Percentiles rank a stretch among this genome's conserved stretches.
phyloP scores from a whole-genome alignment of 106 monocot genomes.

The Triglochin maritima region DNA sequence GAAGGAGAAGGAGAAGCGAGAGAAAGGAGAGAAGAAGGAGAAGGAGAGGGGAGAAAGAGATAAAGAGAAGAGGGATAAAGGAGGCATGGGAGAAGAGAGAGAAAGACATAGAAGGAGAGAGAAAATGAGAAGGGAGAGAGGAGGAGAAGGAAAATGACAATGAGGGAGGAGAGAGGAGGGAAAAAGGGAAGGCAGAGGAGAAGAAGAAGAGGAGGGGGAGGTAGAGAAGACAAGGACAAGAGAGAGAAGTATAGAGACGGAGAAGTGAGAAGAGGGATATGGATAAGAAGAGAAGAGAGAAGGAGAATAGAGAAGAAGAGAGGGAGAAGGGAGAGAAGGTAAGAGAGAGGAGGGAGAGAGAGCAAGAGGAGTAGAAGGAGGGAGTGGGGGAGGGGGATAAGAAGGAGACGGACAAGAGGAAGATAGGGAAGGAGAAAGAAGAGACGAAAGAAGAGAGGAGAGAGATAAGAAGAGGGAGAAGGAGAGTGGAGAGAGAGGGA shows the following conservation, averaged over 20 bases:
- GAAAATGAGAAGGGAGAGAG: neutral
- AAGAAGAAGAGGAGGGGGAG: too few relatives aligned
- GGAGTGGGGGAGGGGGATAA: neutral
- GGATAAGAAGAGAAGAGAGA: too few relatives aligned
- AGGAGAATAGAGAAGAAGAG: too few relatives aligned
- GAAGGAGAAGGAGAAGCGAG: too few relatives aligned
- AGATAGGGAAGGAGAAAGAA: neutral
- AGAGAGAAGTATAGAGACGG: too few relatives aligned
- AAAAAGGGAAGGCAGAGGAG: neutral
- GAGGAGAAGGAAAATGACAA: neutral
- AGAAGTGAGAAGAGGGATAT: too few relatives aligned
- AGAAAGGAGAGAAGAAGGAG: too few relatives aligned
- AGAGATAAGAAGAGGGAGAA: neutral
- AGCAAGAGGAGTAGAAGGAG: neutral
- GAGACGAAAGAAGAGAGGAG: neutral
- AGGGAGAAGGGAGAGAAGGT: neutral
- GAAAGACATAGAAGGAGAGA: neutral
- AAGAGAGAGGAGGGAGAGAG: too few relatives aligned
- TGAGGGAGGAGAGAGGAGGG: neutral
- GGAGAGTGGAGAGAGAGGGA: neutral
- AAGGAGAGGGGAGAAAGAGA: too few relatives aligned
- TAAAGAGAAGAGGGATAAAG: too few relatives aligned
- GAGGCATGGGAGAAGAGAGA: neutral
- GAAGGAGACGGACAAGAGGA: neutral
- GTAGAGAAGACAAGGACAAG: too few relatives aligned